phyloP scores from a whole-genome alignment of 768 basidiomycete genomes.

The Zangia roseola region DNA sequence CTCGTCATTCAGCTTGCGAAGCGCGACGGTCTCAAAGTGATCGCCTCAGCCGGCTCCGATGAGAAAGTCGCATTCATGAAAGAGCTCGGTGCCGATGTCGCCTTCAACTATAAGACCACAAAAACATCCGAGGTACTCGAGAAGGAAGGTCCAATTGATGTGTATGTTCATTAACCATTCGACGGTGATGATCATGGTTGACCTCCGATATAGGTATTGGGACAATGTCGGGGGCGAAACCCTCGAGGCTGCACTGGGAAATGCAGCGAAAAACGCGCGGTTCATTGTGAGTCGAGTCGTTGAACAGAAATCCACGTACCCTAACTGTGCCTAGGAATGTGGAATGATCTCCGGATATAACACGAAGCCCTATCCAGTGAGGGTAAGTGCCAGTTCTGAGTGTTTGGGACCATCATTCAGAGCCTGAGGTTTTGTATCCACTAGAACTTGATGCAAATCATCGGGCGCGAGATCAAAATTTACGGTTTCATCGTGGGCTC shows the following conservation, averaged over 20 bases:
- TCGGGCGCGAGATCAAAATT: constrained; percentile 37
- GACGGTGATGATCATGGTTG: neutral
- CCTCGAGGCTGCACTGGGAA: constrained; percentile 49
- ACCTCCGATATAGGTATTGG: neutral
- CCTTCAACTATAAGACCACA: constrained; percentile 68
- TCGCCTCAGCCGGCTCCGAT: constrained; percentile 65
- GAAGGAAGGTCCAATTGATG: constrained; percentile 53
- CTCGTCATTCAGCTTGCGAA: constrained; percentile 50
- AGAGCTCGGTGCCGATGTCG: constrained; percentile 58
- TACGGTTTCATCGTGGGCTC: constrained; percentile 16
- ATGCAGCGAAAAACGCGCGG: constrained; percentile 41
- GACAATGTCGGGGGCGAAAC: constrained; percentile 57
- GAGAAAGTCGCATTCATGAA: constrained; percentile 63
- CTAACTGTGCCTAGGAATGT: constrained; percentile 30
- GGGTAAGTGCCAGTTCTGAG: constrained; percentile 2
- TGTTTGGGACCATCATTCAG: neutral
- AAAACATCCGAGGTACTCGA: constrained; percentile 47
- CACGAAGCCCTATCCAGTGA: constrained; percentile 6
- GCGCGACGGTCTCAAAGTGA: constrained; percentile 52
- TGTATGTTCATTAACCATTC: constrained; percentile 28
- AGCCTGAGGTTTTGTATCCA: no score
- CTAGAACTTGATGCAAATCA: constrained; percentile 35
- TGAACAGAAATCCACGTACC: no score
- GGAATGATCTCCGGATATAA: constrained; percentile 21
- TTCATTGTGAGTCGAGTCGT: constrained; percentile 39